These are phyloP conservation scores for Dujonia santamariae DNA, from an alignment of 1,139 yeast species.

Conservation along the genomic window DNA sequence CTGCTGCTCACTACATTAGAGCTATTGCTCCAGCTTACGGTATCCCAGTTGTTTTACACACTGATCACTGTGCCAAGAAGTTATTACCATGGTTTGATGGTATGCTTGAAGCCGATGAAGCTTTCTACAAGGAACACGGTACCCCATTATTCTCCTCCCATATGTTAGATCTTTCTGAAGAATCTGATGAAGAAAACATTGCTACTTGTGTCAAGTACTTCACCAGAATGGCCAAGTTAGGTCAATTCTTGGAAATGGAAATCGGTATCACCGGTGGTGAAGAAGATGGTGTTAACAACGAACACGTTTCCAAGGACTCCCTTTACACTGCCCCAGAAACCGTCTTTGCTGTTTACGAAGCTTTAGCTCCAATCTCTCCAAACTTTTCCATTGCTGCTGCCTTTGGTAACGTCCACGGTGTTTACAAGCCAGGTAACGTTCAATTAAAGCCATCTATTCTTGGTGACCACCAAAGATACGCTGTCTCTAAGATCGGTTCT, in stretches of 20 bases:
- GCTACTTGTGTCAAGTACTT: constrained; percentile 93
- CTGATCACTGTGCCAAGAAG: constrained; percentile 99
- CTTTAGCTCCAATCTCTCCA: constrained; percentile 88
- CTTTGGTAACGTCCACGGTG: constrained; percentile 99
- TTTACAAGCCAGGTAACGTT: constrained; percentile 99
- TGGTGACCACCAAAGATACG: constrained; percentile 93
- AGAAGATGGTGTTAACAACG: constrained; percentile 99
- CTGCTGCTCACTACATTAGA: constrained; percentile 98
- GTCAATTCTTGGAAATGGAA: constrained; percentile 99
- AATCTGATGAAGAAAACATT: constrained; percentile 93
- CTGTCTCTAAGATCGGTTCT: constrained; percentile 59
- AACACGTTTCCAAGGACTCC: constrained; percentile 80
- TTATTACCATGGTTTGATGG: constrained; percentile 98
- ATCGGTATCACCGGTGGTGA: constrained; percentile 99
- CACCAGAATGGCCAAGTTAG: constrained; percentile 87
- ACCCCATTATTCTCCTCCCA: constrained; percentile 98
- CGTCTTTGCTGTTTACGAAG: constrained; percentile 86
- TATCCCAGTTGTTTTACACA: constrained; percentile 94
- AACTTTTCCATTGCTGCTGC: constrained; percentile 99
- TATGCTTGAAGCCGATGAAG: constrained; percentile 95
- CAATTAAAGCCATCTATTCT: constrained; percentile 88
- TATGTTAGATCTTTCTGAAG: constrained; percentile 98
- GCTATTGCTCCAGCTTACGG: constrained; percentile 95
- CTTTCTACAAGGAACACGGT: constrained; percentile 78
- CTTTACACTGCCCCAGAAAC: constrained; percentile 97